Evolutionary conservation across 2,329 filamentous ascomycete genomes (phyloP).

Genomic region (Colletotrichum godetiae): DNA sequence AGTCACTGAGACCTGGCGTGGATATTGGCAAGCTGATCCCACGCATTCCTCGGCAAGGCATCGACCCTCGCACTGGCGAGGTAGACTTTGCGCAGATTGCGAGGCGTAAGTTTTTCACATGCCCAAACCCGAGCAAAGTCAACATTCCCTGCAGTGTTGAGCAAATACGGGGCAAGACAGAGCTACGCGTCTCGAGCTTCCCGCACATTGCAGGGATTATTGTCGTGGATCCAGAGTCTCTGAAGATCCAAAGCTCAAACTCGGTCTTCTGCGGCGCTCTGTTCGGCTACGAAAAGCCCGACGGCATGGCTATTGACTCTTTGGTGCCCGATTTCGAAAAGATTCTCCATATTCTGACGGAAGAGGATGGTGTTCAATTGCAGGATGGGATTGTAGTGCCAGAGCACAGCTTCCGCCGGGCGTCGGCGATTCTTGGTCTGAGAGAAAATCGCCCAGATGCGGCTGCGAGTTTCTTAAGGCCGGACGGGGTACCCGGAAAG

Average conservation of each 20-base stretch:
- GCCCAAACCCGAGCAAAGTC: conserved; percentile 78
- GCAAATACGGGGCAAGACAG: conserved; percentile 74
- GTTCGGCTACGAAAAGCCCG: conserved; percentile 87
- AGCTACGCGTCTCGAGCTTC: conserved; percentile 90
- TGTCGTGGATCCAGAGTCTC: conserved; percentile 82
- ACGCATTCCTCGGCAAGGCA: conserved; percentile 81
- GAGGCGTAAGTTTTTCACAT: conserved; percentile 84
- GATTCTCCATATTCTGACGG: conserved; percentile 81
- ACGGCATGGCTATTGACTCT: conserved; percentile 82
- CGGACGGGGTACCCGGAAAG: conserved; percentile 84
- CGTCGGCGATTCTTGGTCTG: conserved; percentile 84
- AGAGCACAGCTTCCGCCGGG: conserved; percentile 93
- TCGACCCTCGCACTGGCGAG: conserved; percentile 75
- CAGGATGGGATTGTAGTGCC: conserved; percentile 96
- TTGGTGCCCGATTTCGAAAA: conserved; percentile 90
- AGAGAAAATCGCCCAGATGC: conserved; percentile 86
- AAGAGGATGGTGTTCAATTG: conserved; percentile 86
- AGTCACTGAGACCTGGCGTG: conserved; percentile 73
- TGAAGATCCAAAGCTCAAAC: conserved; percentile 92
- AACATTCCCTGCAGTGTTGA: conserved; percentile 88
- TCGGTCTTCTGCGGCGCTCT: conserved; percentile 92
- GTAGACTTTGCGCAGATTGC: conserved; percentile 82
- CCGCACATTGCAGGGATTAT: conserved; percentile 98
- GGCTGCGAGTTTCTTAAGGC: conserved; percentile 81
- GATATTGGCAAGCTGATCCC: conserved; percentile 85